Percentiles rank a stretch among this genome's conserved stretches.
Evolutionary conservation across 305 asterid genomes (phyloP).

Genomic region (Fraxinus xanthoxyloides): DNA sequence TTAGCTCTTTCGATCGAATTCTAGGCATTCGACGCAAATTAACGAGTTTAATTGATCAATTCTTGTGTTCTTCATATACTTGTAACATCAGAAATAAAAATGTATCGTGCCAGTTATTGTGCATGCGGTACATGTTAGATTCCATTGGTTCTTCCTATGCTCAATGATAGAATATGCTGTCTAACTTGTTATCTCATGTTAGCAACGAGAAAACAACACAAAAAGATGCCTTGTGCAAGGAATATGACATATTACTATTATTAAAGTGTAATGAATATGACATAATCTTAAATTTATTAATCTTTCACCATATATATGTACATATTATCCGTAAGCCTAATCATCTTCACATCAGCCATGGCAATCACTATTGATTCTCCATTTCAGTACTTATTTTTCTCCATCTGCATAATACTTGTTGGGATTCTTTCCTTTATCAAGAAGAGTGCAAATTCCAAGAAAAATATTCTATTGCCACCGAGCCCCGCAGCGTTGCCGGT

Average conservation of each 20-base stretch:
- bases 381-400: background rate
- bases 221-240: background rate
- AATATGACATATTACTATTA: background rate
- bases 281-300: background rate
- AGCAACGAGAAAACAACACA: background rate
- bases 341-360: constrained; percentile 8
- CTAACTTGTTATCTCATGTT: background rate
- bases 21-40: background rate
- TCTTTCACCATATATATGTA: background rate
- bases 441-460: background rate
- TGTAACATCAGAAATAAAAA: background rate
- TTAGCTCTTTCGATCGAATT: background rate
- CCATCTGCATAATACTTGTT: background rate
- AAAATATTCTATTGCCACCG: constrained; percentile 10
- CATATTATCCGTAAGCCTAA: background rate
- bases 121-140: background rate
- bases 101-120: background rate
- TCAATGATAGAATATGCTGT: background rate
- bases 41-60: background rate
- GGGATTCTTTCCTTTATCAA: background rate
- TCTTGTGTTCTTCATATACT: background rate
- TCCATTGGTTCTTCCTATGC: background rate
- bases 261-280: background rate
- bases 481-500: constrained; percentile 13
- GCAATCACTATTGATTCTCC: background rate